Percentiles rank a stretch among this genome's conserved stretches.
These are phyloP conservation scores for Buxus sempervirens DNA, from an alignment of 164 flowering plant species.

Conservation along the genomic window DNA sequence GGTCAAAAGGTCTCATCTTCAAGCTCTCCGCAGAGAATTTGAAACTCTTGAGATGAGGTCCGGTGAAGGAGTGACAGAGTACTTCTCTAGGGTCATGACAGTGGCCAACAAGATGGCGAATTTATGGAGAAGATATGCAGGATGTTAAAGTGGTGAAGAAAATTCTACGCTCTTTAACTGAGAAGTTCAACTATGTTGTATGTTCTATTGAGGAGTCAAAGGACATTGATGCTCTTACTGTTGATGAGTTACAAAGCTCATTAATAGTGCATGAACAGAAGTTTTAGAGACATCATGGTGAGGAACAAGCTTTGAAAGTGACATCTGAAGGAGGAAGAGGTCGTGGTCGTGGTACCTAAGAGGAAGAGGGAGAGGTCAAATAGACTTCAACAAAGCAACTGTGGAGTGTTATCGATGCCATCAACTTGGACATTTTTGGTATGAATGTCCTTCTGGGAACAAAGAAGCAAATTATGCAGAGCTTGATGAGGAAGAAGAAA, in stretches of 20 bases:
- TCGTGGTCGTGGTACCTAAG: slow-evolving; percentile 12
- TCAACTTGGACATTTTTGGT: slow-evolving; percentile 23
- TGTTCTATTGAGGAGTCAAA: slow-evolving; percentile 17
- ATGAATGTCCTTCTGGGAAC: slow-evolving; percentile 23
- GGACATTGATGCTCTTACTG: slow-evolving; percentile 9
- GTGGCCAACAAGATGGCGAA: slow-evolving; percentile 3
- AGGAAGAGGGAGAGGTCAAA: slow-evolving; percentile 21
- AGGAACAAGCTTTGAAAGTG: slow-evolving; percentile 8
- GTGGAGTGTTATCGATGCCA: slow-evolving; percentile 30
- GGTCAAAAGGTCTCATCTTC: no score
- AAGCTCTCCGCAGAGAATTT: no score
- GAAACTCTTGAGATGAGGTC: no score
- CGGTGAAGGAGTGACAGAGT: no score
- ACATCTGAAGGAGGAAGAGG: slow-evolving; percentile 8
- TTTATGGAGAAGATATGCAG: slow-evolving; percentile 18
- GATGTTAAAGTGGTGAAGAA: slow-evolving; percentile 18
- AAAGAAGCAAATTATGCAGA: slow-evolving; percentile 23
- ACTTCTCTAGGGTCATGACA: no score
- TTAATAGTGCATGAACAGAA: slow-evolving; percentile 16
- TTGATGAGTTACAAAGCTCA: slow-evolving; percentile 20
- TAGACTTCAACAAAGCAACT: slow-evolving; percentile 12
- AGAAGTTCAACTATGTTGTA: slow-evolving; percentile 18
- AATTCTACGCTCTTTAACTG: slow-evolving; percentile 13
- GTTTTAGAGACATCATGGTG: background rate
- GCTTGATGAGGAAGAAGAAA: slow-evolving; percentile 19